Evolutionary conservation across 208 protist species (phyloP).

Genomic region (Tritrichomonas musculus): DNA sequence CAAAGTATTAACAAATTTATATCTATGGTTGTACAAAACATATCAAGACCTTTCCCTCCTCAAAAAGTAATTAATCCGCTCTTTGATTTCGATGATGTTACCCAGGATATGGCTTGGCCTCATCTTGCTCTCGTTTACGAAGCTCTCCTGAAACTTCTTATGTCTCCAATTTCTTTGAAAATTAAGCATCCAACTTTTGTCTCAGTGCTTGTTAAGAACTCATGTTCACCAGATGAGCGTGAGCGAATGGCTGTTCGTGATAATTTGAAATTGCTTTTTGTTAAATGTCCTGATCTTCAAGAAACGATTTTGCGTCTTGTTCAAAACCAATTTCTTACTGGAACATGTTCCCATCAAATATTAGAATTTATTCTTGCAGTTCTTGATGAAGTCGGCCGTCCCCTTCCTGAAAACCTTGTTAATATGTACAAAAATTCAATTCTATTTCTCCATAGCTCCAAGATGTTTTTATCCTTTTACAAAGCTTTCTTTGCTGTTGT

Average conservation of each 20-base stretch:
- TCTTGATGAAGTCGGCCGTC: background rate
- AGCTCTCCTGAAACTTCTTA: background rate
- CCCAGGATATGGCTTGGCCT: slow-evolving; percentile 6
- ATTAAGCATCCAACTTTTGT: background rate
- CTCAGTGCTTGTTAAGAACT: background rate
- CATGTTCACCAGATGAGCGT: background rate
- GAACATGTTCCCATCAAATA: background rate
- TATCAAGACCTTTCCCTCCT: background rate
- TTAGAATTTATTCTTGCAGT: background rate
- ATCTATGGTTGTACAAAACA: background rate
- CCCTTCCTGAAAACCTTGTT: background rate
- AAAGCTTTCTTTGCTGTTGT: background rate
- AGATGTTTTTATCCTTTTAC: background rate
- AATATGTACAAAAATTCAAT: background rate
- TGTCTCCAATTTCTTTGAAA: no score
- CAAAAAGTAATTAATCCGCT: background rate
- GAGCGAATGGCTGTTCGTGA: background rate
- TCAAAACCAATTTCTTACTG: background rate
- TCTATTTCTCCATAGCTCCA: background rate
- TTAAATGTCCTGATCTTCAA: background rate
- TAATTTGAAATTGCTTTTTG: background rate
- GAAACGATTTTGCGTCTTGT: background rate
- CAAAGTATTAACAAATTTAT: background rate
- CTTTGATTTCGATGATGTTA: background rate
- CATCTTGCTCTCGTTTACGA: background rate